These are phyloP conservation scores for Russula sp. DNA, from an alignment of 768 basidiomycete genomes.

Conservation along the genomic window DNA sequence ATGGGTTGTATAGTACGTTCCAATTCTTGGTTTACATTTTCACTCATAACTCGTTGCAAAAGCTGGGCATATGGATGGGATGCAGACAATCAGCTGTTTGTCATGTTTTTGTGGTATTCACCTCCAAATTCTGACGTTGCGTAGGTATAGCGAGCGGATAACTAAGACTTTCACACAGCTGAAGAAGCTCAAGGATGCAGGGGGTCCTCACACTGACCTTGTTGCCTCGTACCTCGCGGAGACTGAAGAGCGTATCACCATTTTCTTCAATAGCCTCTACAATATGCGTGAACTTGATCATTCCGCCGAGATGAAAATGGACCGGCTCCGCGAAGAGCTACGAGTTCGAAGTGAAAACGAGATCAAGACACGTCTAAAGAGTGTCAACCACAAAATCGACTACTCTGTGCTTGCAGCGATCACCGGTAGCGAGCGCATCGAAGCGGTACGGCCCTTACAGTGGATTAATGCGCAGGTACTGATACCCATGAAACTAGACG, in stretches of 20 bases:
- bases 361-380: slow-evolving; percentile 13
- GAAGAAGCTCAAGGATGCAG: slow-evolving; percentile 7
- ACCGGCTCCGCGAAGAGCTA: slow-evolving; percentile 14
- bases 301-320: slow-evolving; percentile 12
- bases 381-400: slow-evolving; percentile 15
- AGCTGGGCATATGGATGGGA: slow-evolving; percentile 23
- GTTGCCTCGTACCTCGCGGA: slow-evolving; percentile 2
- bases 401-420: slow-evolving; percentile 14
- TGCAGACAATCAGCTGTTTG: slow-evolving; percentile 18
- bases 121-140: background rate
- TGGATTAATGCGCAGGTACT: background rate
- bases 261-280: slow-evolving; percentile 10
- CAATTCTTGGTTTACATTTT: background rate
- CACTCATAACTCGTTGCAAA: background rate
- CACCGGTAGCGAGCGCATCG: slow-evolving; percentile 13
- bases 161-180: slow-evolving; percentile 9
- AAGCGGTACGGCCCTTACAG: background rate
- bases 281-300: slow-evolving; percentile 7
- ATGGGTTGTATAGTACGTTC: slow-evolving; percentile 18
- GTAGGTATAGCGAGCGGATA: slow-evolving; percentile 7
- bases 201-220: background rate
- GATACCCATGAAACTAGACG: background rate
- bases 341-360: background rate
- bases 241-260: background rate
- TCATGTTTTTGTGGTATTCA: background rate